A percentile compares a stretch with the other conserved stretches of the same genome.
Conservation (phyloP, 164 flowering plant species). For the Amborella trichopoda region DNA sequence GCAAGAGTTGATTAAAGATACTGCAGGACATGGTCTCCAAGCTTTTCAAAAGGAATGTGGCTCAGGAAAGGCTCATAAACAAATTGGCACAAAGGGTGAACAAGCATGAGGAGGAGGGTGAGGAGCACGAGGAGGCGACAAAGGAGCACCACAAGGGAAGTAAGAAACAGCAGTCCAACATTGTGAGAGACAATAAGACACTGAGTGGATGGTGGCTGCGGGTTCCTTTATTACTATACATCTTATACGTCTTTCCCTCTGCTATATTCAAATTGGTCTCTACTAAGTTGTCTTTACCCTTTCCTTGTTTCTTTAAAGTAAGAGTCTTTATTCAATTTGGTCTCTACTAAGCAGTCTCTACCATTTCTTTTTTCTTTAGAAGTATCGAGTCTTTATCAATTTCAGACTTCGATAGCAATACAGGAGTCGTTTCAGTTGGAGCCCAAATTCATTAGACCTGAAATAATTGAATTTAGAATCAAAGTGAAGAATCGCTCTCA, state of each 20-base stretch:
- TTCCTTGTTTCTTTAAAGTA: too few species aligned
- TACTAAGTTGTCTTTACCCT: not conserved
- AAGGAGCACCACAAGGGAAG: too few species aligned
- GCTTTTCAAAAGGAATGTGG: slow-evolving; percentile 32
- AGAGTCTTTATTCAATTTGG: too few species aligned
- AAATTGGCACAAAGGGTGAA: slow-evolving; percentile 44
- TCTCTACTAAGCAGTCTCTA: too few species aligned
- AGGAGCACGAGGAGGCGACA: slow-evolving; percentile 18
- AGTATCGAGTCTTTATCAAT: too few species aligned
- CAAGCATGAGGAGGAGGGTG: slow-evolving; percentile 38
- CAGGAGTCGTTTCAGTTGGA: too few species aligned
- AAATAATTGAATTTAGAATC: not conserved
- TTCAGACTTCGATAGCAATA: too few species aligned
- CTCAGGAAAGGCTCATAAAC: slow-evolving; percentile 30
- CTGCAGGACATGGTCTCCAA: slow-evolving; percentile 39
- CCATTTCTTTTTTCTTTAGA: too few species aligned
- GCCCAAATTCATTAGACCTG: not conserved
- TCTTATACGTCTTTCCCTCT: not conserved
- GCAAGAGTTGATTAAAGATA: too few species aligned
- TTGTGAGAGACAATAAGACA: not conserved
- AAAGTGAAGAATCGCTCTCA: not conserved
- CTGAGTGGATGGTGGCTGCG: not conserved
- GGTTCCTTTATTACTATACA: not conserved
- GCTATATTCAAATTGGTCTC: not conserved
- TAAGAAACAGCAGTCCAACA: not conserved